A percentile compares a stretch with the other conserved stretches of the same genome.
phyloP scores from a whole-genome alignment of 768 basidiomycete species.

The Russula dissimulans region DNA sequence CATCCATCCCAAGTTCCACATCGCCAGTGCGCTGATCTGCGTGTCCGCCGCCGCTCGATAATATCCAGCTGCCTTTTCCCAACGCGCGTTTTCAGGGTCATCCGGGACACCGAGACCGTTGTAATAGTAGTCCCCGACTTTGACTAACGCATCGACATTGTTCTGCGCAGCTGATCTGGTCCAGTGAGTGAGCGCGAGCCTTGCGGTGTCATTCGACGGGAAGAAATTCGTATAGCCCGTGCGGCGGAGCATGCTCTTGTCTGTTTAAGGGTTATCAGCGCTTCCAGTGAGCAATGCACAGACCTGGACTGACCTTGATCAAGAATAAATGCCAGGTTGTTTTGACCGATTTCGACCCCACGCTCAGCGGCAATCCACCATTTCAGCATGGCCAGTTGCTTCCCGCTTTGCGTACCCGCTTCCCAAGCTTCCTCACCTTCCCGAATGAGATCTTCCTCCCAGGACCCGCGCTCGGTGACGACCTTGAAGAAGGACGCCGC shows the following conservation, averaged over 20 bases:
- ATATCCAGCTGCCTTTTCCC: constrained; percentile 87
- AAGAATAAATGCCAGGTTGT: constrained; percentile 85
- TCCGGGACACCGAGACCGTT: constrained; percentile 75
- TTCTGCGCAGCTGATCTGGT: constrained; percentile 87
- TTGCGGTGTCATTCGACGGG: constrained; percentile 77
- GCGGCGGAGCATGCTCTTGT: constrained; percentile 58
- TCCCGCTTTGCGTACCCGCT: constrained; percentile 58
- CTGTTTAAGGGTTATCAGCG: constrained; percentile 29
- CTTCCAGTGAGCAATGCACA: neutral
- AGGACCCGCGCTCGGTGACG: constrained; percentile 84
- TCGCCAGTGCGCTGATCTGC: constrained; percentile 84
- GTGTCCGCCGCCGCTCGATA: constrained; percentile 94
- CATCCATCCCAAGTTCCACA: constrained; percentile 99
- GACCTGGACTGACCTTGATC: constrained; percentile 63
- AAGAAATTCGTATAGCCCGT: constrained; percentile 60
- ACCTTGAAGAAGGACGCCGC: constrained; percentile 92
- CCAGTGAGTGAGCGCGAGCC: constrained; percentile 86
- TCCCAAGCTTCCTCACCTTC: constrained; percentile 77
- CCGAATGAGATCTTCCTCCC: constrained; percentile 69
- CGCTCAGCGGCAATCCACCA: constrained; percentile 96
- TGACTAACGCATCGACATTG: constrained; percentile 94
- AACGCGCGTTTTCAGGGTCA: constrained; percentile 51
- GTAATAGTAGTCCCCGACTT: constrained; percentile 97
- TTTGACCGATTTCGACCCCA: constrained; percentile 88
- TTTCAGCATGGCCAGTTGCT: constrained; percentile 76